phyloP scores from a whole-genome alignment of 176 grass and related monocot genomes.

The barley (Hordeum vulgare) region DNA sequence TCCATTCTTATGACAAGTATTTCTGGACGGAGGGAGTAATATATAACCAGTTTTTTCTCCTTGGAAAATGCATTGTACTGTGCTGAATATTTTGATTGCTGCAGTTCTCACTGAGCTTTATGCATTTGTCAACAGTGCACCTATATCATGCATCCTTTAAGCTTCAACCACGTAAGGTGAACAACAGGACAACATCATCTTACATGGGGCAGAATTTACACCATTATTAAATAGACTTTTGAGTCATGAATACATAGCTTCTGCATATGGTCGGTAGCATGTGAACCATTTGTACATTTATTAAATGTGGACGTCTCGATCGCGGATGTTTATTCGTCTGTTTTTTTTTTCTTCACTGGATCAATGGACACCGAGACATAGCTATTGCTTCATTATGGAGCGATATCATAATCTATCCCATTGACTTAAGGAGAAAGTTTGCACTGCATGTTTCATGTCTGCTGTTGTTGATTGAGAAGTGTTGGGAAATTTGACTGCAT shows the following conservation, averaged over 20 bases:
- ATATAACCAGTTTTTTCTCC: neutral
- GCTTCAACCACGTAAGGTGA: neutral
- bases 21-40: too few species aligned
- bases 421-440: neutral
- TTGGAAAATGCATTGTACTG: neutral
- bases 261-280: too few species aligned
- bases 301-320: neutral
- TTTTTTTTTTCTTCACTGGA: neutral
- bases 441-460: neutral
- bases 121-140: neutral
- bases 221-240: neutral
- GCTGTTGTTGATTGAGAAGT: neutral
- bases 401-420: neutral
- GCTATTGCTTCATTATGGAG: neutral
- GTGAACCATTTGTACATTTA: neutral
- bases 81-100: neutral
- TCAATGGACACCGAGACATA: neutral
- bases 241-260: neutral
- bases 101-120: slow-evolving; percentile 1
- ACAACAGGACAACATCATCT: neutral
- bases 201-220: neutral
- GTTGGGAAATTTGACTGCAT: neutral
- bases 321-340: neutral
- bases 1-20: too few species aligned
- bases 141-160: neutral